Base-by-base conservation (phyloP, 352 stramenopile genomes). In the Phytopythium oedochilum region DNA sequence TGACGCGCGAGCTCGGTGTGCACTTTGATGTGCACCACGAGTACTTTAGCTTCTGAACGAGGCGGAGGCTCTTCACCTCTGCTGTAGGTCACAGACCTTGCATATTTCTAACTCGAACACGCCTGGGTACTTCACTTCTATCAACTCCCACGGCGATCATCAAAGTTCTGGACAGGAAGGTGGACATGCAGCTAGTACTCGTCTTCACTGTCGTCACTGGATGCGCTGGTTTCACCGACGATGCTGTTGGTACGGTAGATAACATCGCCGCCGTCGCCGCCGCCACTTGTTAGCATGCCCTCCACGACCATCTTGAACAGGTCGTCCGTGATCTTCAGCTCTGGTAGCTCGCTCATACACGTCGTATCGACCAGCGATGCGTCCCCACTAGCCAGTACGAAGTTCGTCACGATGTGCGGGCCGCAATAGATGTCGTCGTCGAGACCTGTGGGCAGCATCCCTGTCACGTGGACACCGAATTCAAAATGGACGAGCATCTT, bases 401-500 rank as follows among this genome's bases (percentile, higher is more conserved):
- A 85, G 17, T 59, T 77, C 38, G 66, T 54, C 18, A 78, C 43
- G 39, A 82, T 68, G n/a, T 26, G 42, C 31, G 68, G 61, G 7
- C 69, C 70, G 39, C 74, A 80, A 18, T 66, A 9, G 3, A 58
- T 59, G 0, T 61, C 54, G 28, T 79, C 64, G 6, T 76, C 42
- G 35, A 35, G 18, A 22, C 59, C 60, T 15, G 68, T 75, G 23
- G 70, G 32, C 23, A 54, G 61, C 9, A 73, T 45, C 23, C 70
- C 61, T 14, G 65, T 68, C 10, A 66, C 63, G 43, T 83, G 75
- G 18, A 39, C 66, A 7, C 68, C 75, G 51, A 71, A 69, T 2
- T 81, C 68, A 42, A 78, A 83, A 32, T 73, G 56, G 12, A 83
- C 34, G 5, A 81, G 54, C 57, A 78, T 64, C 32, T 81, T 81